These are phyloP conservation scores for Globisporangium middletonii DNA, from an alignment of 352 stramenopile species.

Conservation along the genomic window DNA sequence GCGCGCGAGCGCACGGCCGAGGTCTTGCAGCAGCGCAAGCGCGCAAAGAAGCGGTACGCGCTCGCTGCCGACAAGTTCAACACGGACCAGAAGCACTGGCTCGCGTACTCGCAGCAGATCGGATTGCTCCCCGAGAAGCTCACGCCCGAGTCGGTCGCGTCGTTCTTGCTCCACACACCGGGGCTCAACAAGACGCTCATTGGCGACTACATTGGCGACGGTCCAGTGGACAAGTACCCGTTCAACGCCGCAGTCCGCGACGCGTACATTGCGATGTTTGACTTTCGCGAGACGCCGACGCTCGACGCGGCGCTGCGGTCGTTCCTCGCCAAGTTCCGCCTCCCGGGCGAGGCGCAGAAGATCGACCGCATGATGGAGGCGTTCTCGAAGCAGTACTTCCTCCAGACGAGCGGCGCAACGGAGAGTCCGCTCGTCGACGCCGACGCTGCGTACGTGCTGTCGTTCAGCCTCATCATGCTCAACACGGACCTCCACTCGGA, in stretches of 20 bases:
- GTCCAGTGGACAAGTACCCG: slow-evolving; percentile 92
- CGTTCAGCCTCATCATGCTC: slow-evolving; percentile 99
- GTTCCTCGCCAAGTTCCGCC: slow-evolving; percentile 93
- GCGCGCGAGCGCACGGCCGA: slow-evolving; percentile 82
- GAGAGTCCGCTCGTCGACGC: slow-evolving; percentile 61
- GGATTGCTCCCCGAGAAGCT: slow-evolving; percentile 75
- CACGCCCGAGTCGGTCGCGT: slow-evolving; percentile 85
- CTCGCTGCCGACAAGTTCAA: slow-evolving; percentile 95
- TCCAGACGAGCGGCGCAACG: slow-evolving; percentile 42
- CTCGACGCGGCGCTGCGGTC: slow-evolving; percentile 91
- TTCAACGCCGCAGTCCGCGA: slow-evolving; percentile 90
- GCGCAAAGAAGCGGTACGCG: slow-evolving; percentile 87
- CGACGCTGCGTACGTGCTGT: slow-evolving; percentile 94
- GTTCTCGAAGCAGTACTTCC: slow-evolving; percentile 92
- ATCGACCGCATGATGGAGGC: slow-evolving; percentile 98
- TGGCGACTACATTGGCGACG: slow-evolving; percentile 95
- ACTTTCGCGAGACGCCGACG: slow-evolving; percentile 85
- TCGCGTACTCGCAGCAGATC: slow-evolving; percentile 86
- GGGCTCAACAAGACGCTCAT: slow-evolving; percentile 93
- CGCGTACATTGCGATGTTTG: slow-evolving; percentile 90
- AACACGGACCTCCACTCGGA: slow-evolving; percentile 98
- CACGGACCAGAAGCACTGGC: slow-evolving; percentile 89
- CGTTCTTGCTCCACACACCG: slow-evolving; percentile 92
- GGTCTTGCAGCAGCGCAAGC: slow-evolving; percentile 88
- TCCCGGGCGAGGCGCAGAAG: slow-evolving; percentile 97